phyloP scores from a whole-genome alignment of 768 basidiomycete genomes.

The Termitomyces sp. region DNA sequence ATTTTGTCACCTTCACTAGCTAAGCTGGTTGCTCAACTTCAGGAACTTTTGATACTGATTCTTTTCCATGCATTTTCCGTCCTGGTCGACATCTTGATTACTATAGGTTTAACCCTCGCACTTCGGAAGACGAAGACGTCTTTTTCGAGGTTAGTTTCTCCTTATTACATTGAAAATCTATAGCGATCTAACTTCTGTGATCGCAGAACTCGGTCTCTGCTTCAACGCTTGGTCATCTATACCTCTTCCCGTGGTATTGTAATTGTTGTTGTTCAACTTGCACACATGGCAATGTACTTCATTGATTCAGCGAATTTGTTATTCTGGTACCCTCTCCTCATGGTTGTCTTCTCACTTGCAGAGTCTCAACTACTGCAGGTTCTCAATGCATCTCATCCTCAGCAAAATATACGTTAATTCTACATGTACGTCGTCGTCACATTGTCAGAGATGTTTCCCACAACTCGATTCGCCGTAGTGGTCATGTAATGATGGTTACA shows the following conservation, averaged over 20 bases:
- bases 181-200: not conserved
- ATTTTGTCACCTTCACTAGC: not conserved
- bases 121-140: not conserved
- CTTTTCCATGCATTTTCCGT: slow-evolving; percentile 5
- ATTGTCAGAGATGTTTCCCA: not conserved
- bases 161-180: no score
- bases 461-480: not conserved
- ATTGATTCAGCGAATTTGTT: slow-evolving; percentile 1
- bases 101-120: slow-evolving; percentile 2
- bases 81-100: slow-evolving; percentile 9
- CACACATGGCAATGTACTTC: slow-evolving; percentile 12
- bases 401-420: slow-evolving; percentile 13
- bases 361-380: not conserved
- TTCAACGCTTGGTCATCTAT: slow-evolving; percentile 11
- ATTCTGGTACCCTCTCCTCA: slow-evolving; percentile 1
- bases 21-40: not conserved
- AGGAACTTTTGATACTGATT: not conserved
- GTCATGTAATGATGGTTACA: not conserved
- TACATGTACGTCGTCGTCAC: slow-evolving; percentile 2
- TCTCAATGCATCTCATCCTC: slow-evolving; percentile 7
- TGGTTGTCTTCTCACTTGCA: not conserved
- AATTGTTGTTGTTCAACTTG: slow-evolving; percentile 8
- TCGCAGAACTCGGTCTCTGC: slow-evolving; percentile 6
- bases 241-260: slow-evolving; percentile 11
- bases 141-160: not conserved